Evolutionary conservation across 2,329 filamentous ascomycete species (phyloP).

Genomic region (Colletotrichum spaethianum): DNA sequence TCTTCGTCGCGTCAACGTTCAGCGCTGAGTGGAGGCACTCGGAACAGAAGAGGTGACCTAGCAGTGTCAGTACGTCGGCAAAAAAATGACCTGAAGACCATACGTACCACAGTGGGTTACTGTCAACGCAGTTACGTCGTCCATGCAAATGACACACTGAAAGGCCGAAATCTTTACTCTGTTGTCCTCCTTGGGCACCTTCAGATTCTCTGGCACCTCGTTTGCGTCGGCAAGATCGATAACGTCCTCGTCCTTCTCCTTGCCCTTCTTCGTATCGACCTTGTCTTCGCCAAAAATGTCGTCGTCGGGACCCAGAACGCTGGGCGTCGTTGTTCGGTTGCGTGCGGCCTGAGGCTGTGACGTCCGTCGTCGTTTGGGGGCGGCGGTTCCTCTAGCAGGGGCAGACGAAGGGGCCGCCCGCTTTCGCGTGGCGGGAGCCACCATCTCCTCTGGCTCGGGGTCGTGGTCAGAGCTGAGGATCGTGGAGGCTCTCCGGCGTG

Average conservation of each 20-base stretch:
- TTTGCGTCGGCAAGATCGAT: slow-evolving; percentile 61
- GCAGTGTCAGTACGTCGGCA: background rate
- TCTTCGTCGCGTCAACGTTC: slow-evolving; percentile 67
- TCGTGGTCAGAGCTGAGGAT: slow-evolving; percentile 36
- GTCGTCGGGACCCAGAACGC: slow-evolving; percentile 42
- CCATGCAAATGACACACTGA: slow-evolving; percentile 79
- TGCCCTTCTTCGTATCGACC: slow-evolving; percentile 40
- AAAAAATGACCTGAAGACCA: background rate
- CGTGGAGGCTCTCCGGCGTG: slow-evolving; percentile 39
- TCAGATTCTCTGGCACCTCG: slow-evolving; percentile 60
- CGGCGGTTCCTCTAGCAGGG: slow-evolving; percentile 11
- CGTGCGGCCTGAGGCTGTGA: slow-evolving; percentile 38
- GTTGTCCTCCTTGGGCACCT: slow-evolving; percentile 62
- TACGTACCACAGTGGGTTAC: slow-evolving; percentile 77
- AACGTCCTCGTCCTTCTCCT: slow-evolving; percentile 48
- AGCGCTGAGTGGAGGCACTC: slow-evolving; percentile 74
- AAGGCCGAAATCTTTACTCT: slow-evolving; percentile 68
- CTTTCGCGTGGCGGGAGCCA: slow-evolving; percentile 30
- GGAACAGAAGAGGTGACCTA: slow-evolving; percentile 76
- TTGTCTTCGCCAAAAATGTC: slow-evolving; percentile 48
- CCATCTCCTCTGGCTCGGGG: slow-evolving; percentile 34
- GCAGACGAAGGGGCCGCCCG: slow-evolving; percentile 33
- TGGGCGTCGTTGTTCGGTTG: slow-evolving; percentile 43
- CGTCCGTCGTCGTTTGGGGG: slow-evolving; percentile 37
- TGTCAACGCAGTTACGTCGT: slow-evolving; percentile 69